Base-by-base conservation (phyloP, 768 basidiomycete species). In the Crepidotus variabilis region DNA sequence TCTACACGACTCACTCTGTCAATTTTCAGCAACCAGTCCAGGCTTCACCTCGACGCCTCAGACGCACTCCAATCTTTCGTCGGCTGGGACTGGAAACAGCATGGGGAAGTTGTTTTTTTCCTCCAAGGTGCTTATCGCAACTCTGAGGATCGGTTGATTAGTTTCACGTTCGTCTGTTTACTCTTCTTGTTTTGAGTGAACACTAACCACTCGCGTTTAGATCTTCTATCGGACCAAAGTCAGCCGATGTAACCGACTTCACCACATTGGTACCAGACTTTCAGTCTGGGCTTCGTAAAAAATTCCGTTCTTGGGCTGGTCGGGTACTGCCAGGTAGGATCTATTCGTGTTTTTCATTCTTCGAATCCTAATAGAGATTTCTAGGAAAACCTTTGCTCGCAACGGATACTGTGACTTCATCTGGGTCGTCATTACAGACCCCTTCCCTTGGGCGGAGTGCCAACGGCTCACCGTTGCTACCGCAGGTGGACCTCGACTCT, bases 61-160 rank as follows among this genome's bases (percentile, higher is more conserved):
- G 48, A 47, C 14, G 22, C 7, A 6, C 47, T 55, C 13, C 54
- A 14, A 14, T 2, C 6, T n/a, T 8, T 50, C 11, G 48, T 55
- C 13, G 54, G 54, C 33, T 55, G 54, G 54, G 16, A 18, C 14
- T 50, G 54, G 54, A 47, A 47, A n/a, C 54, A 55, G 23, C 18
- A 55, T 13, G 54, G 54, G 33, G 54, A 55, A 6, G 35, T 50
- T 5, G 54, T 55, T 10, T 39, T 55, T 20, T 49, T 55, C 16
- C 20, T 55, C 8, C 54, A 55, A 47, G 54, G 54, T 11, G 54
- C 54, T 9, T 55, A 47, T 50, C 47, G 22, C 33, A 18, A 55
- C 36, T 28, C 18, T 28, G 0, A 39, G 2, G 54, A 47, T 21
- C 8, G 35, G 9, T 47, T 55, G 7, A 55, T 36, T 16, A 33